These are phyloP conservation scores for Asterella californica DNA, from an alignment of 225 moss, liverwort and hornwort species.

Conservation along the genomic window DNA sequence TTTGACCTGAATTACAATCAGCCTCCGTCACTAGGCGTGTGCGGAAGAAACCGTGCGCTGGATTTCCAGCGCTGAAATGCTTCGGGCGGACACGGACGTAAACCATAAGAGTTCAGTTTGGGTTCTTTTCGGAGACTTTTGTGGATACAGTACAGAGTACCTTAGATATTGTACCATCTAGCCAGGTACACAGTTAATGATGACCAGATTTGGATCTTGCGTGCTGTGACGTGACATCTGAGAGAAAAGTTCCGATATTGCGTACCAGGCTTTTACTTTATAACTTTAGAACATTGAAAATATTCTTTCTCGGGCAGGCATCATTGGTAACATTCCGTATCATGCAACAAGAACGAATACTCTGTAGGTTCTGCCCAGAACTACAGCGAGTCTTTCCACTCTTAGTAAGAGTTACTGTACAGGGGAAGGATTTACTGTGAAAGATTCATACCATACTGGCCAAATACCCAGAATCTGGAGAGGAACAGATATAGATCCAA, in stretches of 20 bases:
- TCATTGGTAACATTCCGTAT: background rate
- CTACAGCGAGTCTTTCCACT: background rate
- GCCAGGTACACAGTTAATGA: no score
- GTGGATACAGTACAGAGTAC: no score
- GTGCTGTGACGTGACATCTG: background rate
- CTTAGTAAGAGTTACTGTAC: background rate
- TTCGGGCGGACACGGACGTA: no score
- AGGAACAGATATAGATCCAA: background rate
- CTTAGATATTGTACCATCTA: no score
- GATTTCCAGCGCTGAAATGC: no score
- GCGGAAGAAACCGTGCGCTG: no score
- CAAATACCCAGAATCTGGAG: background rate
- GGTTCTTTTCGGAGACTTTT: no score
- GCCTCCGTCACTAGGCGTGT: no score
- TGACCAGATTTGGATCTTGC: background rate
- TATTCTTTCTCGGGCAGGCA: background rate
- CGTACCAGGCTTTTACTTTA: background rate
- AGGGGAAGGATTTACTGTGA: background rate
- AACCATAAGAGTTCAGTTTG: no score
- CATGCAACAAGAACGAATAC: no score
- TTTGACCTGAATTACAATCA: no score
- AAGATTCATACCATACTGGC: background rate
- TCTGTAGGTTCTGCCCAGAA: background rate
- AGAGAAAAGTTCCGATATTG: background rate
- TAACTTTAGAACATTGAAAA: background rate